Evolutionary conservation across 768 basidiomycete species (phyloP).

Genomic region (Polyporus arcularius): DNA sequence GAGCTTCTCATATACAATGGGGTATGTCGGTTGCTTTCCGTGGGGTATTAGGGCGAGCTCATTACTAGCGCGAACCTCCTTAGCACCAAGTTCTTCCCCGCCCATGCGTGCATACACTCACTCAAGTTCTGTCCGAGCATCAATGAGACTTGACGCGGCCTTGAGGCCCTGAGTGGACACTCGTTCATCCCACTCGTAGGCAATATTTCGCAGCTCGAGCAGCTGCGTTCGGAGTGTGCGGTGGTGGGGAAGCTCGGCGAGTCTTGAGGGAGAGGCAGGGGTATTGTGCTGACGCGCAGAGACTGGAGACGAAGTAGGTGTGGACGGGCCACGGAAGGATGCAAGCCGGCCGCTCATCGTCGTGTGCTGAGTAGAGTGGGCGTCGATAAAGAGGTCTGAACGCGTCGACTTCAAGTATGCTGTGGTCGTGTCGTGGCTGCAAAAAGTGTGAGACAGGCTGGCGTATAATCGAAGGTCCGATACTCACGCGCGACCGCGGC

Average conservation of each 20-base stretch:
- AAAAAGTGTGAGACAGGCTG: too few species aligned
- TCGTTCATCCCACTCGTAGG: conserved; percentile 83
- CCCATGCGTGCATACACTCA: conserved; percentile 39
- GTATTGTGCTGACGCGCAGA: conserved; percentile 45
- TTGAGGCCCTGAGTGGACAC: conserved; percentile 79
- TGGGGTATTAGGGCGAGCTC: conserved; percentile 53
- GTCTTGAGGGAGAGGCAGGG: conserved; percentile 45
- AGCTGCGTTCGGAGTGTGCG: conserved; percentile 71
- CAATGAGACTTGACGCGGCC: conserved; percentile 68
- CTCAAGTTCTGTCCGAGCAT: conserved; percentile 85
- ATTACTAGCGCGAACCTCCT: conserved; percentile 48
- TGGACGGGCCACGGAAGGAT: conserved; percentile 80
- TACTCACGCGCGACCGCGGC: conserved; percentile 4
- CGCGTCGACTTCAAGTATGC: too few species aligned
- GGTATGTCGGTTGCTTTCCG: conserved; percentile 54
- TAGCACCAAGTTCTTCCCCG: background rate
- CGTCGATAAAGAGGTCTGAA: too few species aligned
- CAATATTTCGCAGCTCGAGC: conserved; percentile 62
- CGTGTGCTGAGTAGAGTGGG: too few species aligned
- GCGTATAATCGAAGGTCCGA: background rate
- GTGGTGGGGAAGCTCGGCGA: conserved; percentile 75
- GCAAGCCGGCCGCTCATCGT: conserved; percentile 58
- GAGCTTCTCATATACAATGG: conserved; percentile 66
- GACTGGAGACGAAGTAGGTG: conserved; percentile 69
- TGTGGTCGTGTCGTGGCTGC: background rate